Evolutionary conservation across 2,329 filamentous ascomycete species (phyloP).

Genomic region (Colletotrichum agaves): DNA sequence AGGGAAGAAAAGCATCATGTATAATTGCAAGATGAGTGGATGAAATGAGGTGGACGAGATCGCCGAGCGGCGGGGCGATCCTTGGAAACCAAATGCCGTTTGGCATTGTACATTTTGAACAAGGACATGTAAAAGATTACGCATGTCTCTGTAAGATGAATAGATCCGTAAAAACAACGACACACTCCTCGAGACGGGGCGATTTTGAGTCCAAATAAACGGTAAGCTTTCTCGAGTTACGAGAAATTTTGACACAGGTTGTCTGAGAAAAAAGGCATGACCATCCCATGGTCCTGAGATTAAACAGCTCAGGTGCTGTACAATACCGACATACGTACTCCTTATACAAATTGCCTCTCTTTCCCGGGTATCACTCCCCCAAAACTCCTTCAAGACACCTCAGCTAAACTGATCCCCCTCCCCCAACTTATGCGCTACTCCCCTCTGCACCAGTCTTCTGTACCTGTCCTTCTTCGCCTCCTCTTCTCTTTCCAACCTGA

Average conservation of each 20-base stretch:
- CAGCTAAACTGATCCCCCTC: conserved; percentile 74
- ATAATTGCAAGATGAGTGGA: conserved; percentile 19
- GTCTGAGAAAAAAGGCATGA: too few species aligned
- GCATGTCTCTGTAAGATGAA: conserved; percentile 50
- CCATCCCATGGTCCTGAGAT: too few species aligned
- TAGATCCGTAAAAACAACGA: conserved; percentile 51
- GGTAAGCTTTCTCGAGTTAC: too few species aligned
- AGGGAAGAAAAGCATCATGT: conserved; percentile 15
- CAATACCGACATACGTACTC: conserved; percentile 4
- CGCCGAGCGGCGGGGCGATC: background rate
- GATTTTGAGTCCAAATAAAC: background rate
- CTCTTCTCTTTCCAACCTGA: conserved; percentile 65
- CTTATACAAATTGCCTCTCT: conserved; percentile 5
- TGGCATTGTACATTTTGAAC: conserved; percentile 37
- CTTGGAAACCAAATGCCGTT: conserved; percentile 23
- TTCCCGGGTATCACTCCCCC: conserved; percentile 36
- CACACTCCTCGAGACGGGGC: conserved; percentile 30
- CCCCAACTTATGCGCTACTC: conserved; percentile 66
- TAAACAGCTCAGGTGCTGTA: background rate
- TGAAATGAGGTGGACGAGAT: background rate
- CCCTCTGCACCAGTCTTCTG: conserved; percentile 59
- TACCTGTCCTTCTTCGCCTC: conserved; percentile 52
- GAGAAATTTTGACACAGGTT: too few species aligned
- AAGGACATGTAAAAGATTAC: conserved; percentile 30
- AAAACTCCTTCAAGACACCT: conserved; percentile 40